Conservation (phyloP, 2,329 filamentous ascomycete species). For the Arthrobotrys musiformis region DNA sequence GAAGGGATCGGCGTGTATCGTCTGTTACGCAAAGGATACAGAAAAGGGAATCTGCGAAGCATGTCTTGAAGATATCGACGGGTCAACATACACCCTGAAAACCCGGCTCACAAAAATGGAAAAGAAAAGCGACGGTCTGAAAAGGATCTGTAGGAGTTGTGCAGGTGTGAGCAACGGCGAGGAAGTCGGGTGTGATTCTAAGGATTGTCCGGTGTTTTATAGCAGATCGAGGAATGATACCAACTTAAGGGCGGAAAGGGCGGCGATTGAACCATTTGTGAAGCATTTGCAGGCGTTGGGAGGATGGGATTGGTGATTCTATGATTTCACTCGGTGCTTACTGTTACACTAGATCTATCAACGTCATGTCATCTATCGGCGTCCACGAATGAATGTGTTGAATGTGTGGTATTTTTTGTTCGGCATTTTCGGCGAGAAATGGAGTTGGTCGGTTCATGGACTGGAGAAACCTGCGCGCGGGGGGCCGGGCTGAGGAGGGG, state of each 20-base stretch:
- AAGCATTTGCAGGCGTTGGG: conserved; percentile 62
- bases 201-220: conserved; percentile 94
- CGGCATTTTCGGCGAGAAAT: conserved; percentile 9
- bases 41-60: conserved; percentile 68
- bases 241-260: conserved; percentile 63
- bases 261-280: conserved; percentile 64
- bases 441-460: background rate
- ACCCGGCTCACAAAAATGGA: conserved; percentile 73
- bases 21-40: conserved; percentile 73
- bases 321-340: background rate
- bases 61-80: conserved; percentile 69
- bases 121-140: conserved; percentile 72
- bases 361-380: background rate
- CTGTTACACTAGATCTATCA: background rate
- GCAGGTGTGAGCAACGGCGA: conserved; percentile 78
- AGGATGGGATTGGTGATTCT: conserved; percentile 34
- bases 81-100: conserved; percentile 74
- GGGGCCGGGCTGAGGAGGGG: too few relatives aligned
- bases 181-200: conserved; percentile 84
- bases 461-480: background rate
- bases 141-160: conserved; percentile 81
- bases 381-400: background rate
- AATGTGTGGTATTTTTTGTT: conserved; percentile 2
- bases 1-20: conserved; percentile 79
- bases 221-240: conserved; percentile 73